Evolutionary conservation across 768 basidiomycete species (phyloP), one percentile per base, ranked within the genome.

Genomic region (Kwoniella newhampshirensis): DNA sequence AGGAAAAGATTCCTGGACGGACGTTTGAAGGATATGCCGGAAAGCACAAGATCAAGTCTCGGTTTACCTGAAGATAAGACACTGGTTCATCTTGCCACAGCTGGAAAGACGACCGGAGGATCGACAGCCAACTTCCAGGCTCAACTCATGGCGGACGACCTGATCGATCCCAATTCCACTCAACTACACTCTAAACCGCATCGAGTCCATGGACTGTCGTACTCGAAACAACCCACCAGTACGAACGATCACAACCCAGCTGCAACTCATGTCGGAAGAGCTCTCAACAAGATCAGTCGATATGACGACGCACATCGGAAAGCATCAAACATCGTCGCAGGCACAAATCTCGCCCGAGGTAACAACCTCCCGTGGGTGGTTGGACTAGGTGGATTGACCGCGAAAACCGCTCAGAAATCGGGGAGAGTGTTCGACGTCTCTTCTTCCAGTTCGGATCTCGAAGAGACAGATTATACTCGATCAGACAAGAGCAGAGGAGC

Each of bases 181-280:
- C 32, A 41, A 28, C 42, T 63, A 4, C 36, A 63, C 28, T 59
- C 57, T 4, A 50, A 36, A 41, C 50, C 57, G 11, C 62, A 63
- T 43, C 23, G 36, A 20, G 17, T 47, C 7, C 37, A 55, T 37
- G 62, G 62, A 17, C 47, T 63, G 20, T 25, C 30, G 5, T 63
- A 63, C 42, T 52, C 55, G 4, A 2, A 11, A 8, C 25, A 50
- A 49, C 40, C 59, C 2, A 47, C 53, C 2, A 36, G 50, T 5
- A 35, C 54, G n/a, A 51, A 44, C 43, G 48, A 50, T 9, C 35
- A 18, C 18, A 40, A 43, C 15, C 46, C 48, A 23, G 35, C 28
- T 18, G 20, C 39, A 27, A 26, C 32, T 9, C 41, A 54, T 27
- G 40, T 41, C 18, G 60, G 60, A 11, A 18, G 60, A 30, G 60